Conservation (phyloP, 2,329 filamentous ascomycete genomes). For the Fusarium secorum region DNA sequence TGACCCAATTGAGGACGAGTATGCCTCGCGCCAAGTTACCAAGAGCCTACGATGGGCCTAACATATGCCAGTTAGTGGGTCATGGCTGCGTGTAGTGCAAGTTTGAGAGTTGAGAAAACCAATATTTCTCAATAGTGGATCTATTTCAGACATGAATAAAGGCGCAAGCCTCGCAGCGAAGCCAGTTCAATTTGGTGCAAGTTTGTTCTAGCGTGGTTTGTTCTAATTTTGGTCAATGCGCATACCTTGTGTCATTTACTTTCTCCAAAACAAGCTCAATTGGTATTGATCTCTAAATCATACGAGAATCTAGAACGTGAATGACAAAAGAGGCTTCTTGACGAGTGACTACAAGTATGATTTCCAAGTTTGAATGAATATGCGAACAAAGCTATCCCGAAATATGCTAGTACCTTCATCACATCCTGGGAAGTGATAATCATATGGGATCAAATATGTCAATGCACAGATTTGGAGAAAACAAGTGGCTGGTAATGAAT, state of each 20-base stretch:
- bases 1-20: slow-evolving; percentile 40
- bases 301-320: slow-evolving; percentile 11
- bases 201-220: not conserved
- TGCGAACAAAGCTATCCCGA: not conserved
- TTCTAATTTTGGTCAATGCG: slow-evolving; percentile 13
- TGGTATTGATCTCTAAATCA: not conserved
- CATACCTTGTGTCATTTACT: not conserved
- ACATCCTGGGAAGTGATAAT: not conserved
- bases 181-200: slow-evolving; percentile 3
- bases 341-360: not conserved
- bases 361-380: not conserved
- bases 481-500: not conserved
- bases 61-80: slow-evolving; percentile 28
- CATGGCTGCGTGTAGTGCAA: not conserved
- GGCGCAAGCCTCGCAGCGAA: not conserved
- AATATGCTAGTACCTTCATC: not conserved
- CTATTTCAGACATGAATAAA: not conserved
- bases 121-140: slow-evolving; percentile 20
- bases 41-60: slow-evolving; percentile 23
- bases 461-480: not conserved
- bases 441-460: not conserved
- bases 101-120: slow-evolving; percentile 25
- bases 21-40: slow-evolving; percentile 39
- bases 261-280: not conserved
- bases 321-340: slow-evolving; percentile 4